Conservation (phyloP, 2,329 filamentous ascomycete species). For the Cladosporium sp. region DNA sequence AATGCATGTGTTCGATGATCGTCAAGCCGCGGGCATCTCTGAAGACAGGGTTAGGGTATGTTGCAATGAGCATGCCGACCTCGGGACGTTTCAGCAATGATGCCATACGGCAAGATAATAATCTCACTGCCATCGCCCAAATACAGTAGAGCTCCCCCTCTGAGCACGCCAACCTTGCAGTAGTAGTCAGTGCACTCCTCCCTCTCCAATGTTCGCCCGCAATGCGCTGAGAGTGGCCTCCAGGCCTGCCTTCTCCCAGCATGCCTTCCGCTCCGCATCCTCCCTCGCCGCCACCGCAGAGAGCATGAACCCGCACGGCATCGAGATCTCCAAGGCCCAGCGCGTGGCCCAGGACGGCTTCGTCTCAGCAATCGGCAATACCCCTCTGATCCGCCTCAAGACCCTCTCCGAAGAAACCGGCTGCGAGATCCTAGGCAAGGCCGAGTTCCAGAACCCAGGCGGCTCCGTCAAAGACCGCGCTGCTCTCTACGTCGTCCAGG, state of each 20-base stretch:
- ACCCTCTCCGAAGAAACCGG: slow-evolving; percentile 85
- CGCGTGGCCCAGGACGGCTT: slow-evolving; percentile 72
- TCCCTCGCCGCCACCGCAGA: slow-evolving; percentile 29
- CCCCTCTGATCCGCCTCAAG: slow-evolving; percentile 87
- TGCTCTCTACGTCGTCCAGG: slow-evolving; percentile 87
- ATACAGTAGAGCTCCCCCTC: not conserved
- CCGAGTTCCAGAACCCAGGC: slow-evolving; percentile 98
- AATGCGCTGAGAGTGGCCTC: slow-evolving; percentile 27
- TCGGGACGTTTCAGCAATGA: not conserved
- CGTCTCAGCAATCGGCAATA: slow-evolving; percentile 94
- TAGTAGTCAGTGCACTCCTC: not conserved
- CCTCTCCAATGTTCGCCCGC: slow-evolving; percentile 27
- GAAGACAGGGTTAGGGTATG: slow-evolving; percentile 2
- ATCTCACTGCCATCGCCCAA: not conserved
- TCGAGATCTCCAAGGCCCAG: slow-evolving; percentile 77
- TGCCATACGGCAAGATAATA: not conserved
- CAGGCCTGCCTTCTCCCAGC: slow-evolving; percentile 24
- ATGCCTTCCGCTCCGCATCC: slow-evolving; percentile 27
- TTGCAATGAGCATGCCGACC: not conserved
- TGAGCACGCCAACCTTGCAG: slow-evolving; percentile 8
- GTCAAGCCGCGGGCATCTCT: not conserved
- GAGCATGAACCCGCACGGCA: slow-evolving; percentile 44
- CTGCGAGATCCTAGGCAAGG: slow-evolving; percentile 92
- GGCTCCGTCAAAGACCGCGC: slow-evolving; percentile 96
- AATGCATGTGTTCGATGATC: not conserved